A percentile compares a stretch with the other conserved stretches of the same genome.
These are phyloP conservation scores for Aureobasidium sp. DNA, from an alignment of 2,329 filamentous ascomycete species.

Conservation along the genomic window DNA sequence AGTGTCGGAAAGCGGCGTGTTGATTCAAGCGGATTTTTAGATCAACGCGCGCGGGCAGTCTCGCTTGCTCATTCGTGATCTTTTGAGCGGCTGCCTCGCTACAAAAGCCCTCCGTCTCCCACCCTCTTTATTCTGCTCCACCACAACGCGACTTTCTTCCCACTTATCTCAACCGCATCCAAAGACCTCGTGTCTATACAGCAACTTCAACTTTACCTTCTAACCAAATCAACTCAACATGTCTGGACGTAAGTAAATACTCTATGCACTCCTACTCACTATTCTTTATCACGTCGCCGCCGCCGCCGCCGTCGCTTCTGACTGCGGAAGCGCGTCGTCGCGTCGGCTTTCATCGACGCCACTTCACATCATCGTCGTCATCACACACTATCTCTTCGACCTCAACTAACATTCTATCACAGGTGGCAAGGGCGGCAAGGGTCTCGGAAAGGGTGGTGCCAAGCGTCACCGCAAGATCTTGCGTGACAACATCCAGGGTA, in stretches of 20 bases:
- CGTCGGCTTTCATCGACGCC: conserved; percentile 1
- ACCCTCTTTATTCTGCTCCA: neutral
- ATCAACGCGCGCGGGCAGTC: too few species aligned
- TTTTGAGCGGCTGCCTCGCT: too few species aligned
- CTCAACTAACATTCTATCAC: conserved; percentile 26
- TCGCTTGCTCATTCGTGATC: too few species aligned
- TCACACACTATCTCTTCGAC: conserved; percentile 3
- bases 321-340: conserved; percentile 3
- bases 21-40: too few species aligned
- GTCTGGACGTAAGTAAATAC: conserved; percentile 42
- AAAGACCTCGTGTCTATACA: neutral
- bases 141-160: too few species aligned
- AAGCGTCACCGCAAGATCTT: conserved; percentile 99
- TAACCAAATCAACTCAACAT: conserved; percentile 30
- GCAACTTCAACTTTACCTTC: neutral
- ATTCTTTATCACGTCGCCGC: too few species aligned
- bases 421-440: conserved; percentile 96
- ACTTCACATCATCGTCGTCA: conserved; percentile 9
- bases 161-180: neutral
- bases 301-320: neutral
- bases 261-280: neutral
- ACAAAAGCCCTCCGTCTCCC: neutral
- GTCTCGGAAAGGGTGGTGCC: conserved; percentile 94
- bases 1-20: too few species aligned
- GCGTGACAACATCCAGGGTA: conserved; percentile 99